A percentile compares a stretch with the other conserved stretches of the same genome.
Evolutionary conservation across 1,284 basidiomycete species (phyloP).

Genomic region (Cutaneotrichosporon sp.): DNA sequence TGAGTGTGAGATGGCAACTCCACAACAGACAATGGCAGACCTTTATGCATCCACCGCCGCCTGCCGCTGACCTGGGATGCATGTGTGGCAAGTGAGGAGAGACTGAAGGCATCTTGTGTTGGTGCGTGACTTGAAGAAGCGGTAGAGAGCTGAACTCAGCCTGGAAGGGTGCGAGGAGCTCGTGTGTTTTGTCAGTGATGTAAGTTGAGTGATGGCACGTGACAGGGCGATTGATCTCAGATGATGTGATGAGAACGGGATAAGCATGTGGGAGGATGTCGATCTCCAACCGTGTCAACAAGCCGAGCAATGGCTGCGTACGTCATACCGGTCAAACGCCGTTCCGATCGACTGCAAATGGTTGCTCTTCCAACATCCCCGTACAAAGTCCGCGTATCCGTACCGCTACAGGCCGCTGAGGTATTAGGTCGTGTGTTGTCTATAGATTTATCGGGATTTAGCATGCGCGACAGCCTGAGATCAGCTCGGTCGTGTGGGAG

Average conservation of each 20-base stretch:
- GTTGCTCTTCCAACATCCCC: too few species aligned
- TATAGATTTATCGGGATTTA: not conserved
- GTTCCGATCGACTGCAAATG: too few species aligned
- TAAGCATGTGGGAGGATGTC: too few species aligned
- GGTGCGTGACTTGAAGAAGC: too few species aligned
- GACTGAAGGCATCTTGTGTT: not conserved
- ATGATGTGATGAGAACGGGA: not conserved
- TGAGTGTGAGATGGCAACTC: not conserved
- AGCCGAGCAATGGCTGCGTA: not conserved
- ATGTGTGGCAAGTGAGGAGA: not conserved
- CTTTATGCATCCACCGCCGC: not conserved
- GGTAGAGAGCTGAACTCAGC: too few species aligned
- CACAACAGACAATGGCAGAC: too few species aligned
- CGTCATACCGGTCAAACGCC: too few species aligned
- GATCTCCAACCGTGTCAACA: too few species aligned
- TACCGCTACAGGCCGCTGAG: not conserved
- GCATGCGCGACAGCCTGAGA: conserved; percentile 3
- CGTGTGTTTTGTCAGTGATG: not conserved
- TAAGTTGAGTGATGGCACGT: too few species aligned
- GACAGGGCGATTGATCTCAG: too few species aligned
- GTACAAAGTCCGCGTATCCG: not conserved
- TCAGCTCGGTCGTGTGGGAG: not conserved
- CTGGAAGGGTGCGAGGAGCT: not conserved
- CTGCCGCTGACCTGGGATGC: not conserved
- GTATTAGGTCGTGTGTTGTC: not conserved